These are phyloP conservation scores for Petunia secreta DNA, from an alignment of 257 asterid genomes.

Conservation along the genomic window DNA sequence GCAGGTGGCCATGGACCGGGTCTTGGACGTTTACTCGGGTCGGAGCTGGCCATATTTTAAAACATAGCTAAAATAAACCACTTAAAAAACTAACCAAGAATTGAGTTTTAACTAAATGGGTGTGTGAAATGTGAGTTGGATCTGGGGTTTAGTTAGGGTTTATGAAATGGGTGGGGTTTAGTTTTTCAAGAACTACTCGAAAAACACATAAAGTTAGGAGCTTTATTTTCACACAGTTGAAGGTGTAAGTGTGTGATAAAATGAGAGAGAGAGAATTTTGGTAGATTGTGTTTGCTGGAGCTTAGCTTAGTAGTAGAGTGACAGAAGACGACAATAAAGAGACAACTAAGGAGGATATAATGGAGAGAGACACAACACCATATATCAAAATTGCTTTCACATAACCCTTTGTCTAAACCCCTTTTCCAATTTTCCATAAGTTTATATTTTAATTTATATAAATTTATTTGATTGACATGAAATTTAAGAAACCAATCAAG, in stretches of 20 bases:
- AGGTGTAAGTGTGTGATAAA: conserved; percentile 25
- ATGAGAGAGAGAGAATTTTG: conserved; percentile 9
- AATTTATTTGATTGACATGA: too few species aligned
- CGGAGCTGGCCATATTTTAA: conserved; percentile 72
- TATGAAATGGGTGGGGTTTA: conserved; percentile 22
- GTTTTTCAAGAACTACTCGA: not conserved
- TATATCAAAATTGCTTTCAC: too few species aligned
- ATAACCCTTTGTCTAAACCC: too few species aligned
- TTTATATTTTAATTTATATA: too few species aligned
- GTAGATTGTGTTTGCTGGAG: conserved; percentile 18
- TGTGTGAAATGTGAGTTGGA: conserved; percentile 34
- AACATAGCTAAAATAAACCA: conserved; percentile 32
- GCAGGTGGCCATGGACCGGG: conserved; percentile 87
- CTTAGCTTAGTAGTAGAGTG: not conserved
- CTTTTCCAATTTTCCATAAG: too few species aligned
- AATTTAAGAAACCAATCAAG: too few species aligned
- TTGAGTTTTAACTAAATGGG: not conserved
- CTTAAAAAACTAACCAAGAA: not conserved
- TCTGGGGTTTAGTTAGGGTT: conserved; percentile 54
- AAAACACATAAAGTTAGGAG: not conserved
- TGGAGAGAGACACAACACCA: not conserved
- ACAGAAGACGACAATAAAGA: conserved; percentile 26
- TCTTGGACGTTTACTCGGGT: conserved; percentile 63
- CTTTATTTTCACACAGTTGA: conserved; percentile 20
- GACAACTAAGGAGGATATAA: conserved; percentile 32